phyloP scores from a whole-genome alignment of 352 stramenopile genomes.

The Elongisporangium undulatum region DNA sequence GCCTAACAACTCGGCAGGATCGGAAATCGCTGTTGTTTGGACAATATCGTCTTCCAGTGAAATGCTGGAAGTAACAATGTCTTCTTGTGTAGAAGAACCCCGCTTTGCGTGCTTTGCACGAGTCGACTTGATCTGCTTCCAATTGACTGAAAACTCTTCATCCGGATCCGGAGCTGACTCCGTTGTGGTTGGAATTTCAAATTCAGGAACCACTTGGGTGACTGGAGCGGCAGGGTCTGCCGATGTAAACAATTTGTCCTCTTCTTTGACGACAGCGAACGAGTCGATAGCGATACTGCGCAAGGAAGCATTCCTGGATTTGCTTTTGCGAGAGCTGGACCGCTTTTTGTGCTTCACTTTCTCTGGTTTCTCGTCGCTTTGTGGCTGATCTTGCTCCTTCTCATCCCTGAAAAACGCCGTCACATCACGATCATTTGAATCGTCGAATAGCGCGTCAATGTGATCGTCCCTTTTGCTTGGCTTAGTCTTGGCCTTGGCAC shows the following conservation, averaged over 20 bases:
- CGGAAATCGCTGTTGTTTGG: not conserved
- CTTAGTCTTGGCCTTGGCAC: not conserved
- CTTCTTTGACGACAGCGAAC: not conserved
- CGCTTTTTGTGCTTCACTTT: not conserved
- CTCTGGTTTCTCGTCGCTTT: not conserved
- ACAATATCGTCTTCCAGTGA: not conserved
- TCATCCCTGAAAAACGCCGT: constrained; percentile 14
- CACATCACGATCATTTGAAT: constrained; percentile 41
- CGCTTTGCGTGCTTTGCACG: not conserved
- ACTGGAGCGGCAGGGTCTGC: not conserved
- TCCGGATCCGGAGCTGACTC: constrained; percentile 16
- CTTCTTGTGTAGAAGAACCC: not conserved
- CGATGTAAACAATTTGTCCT: not conserved
- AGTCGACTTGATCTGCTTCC: constrained; percentile 31
- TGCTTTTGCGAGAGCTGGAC: not conserved
- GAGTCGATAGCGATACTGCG: not conserved
- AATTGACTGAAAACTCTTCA: constrained; percentile 39
- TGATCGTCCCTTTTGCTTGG: constrained; percentile 23
- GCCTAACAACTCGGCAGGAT: not conserved
- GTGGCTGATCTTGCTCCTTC: not conserved
- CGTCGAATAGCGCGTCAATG: constrained; percentile 71
- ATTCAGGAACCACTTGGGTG: not conserved
- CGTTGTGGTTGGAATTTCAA: not conserved
- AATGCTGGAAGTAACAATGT: not conserved
- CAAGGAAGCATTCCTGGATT: not conserved